These are phyloP conservation scores for Magnolia kwangsiensis DNA, from an alignment of 164 flowering plant species.

Conservation along the genomic window DNA sequence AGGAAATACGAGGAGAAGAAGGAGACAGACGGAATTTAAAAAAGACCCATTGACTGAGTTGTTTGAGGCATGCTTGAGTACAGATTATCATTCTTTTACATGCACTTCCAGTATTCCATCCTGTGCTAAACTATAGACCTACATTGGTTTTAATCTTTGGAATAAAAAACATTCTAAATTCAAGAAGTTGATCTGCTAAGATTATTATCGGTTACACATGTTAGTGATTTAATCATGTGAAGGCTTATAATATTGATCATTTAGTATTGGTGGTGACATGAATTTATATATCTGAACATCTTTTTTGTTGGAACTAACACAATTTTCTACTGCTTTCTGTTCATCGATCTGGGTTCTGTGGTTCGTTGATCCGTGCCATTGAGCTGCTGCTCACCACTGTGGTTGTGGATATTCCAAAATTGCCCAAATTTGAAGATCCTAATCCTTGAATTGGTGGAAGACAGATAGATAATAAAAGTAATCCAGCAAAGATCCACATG, in stretches of 20 bases:
- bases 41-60: conserved; percentile 70
- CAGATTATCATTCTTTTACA: not conserved
- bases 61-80: conserved; percentile 59
- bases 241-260: not conserved
- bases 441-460: no score
- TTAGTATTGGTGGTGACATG: not conserved
- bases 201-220: not conserved
- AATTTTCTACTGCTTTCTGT: not conserved
- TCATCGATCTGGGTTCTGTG: not conserved
- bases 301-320: not conserved
- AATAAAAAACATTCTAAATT: not conserved
- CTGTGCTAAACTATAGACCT: not conserved
- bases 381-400: not conserved
- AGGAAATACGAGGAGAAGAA: conserved; percentile 59
- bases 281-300: not conserved
- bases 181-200: not conserved
- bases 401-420: no score
- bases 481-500: no score
- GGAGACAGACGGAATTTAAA: conserved; percentile 54
- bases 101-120: not conserved
- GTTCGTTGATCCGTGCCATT: not conserved
- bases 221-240: not conserved
- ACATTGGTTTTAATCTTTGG: not conserved
- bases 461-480: no score
- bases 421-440: no score